Base-by-base conservation (phyloP, 2,329 filamentous ascomycete genomes). In the Colletotrichum camelliae region DNA sequence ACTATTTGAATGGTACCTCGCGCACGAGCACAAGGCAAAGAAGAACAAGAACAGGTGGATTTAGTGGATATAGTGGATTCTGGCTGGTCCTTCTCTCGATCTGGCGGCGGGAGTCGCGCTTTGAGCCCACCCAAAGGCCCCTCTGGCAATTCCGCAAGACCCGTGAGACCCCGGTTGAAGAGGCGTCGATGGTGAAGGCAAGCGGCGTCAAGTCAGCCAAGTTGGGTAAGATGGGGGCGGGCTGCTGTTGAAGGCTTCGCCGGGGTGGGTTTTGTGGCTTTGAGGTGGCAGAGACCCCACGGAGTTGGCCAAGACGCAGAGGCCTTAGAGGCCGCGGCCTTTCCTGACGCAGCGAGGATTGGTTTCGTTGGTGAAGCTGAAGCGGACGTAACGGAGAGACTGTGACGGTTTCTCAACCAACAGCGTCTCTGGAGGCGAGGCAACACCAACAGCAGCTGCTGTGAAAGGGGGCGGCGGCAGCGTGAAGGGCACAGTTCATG, bases 181-280 rank as follows among this genome's bases (percentile, higher is more conserved):
- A 70, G 71, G 74, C 74, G 74, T 66, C 60, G 37, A 74, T 61
- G 66, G 74, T 66, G 74, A 70, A 67, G 48, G 43, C 48, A 70
- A 66, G 52, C 37, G 57, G 70, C 21, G 52, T 60, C 58, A 52
- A 43, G 27, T 67, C 29, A 62, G 24, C 62, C 24, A 37, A 62
- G 43, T 55, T 67, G 62, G 62, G 60, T 24, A 58, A 62, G 27
- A 48, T 33, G 52, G 60, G 62, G 70, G 21, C 37, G 37, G 37
- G 37, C 29, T 52, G 43, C 43, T 52, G 43, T 52, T 62, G 60
- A 62, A 60, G 57, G 55, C 57, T 70, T 64, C 21, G 65, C 58
- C 58, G 35, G 27, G 33, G 24, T 60, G 67, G 66, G 24, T 35
- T 21, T 62, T 29, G 74, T 76, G 74, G 74, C 74, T 69, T 74